Evolutionary conservation across 2,329 filamentous ascomycete species (phyloP).

Genomic region (Diaporthe humulicola): DNA sequence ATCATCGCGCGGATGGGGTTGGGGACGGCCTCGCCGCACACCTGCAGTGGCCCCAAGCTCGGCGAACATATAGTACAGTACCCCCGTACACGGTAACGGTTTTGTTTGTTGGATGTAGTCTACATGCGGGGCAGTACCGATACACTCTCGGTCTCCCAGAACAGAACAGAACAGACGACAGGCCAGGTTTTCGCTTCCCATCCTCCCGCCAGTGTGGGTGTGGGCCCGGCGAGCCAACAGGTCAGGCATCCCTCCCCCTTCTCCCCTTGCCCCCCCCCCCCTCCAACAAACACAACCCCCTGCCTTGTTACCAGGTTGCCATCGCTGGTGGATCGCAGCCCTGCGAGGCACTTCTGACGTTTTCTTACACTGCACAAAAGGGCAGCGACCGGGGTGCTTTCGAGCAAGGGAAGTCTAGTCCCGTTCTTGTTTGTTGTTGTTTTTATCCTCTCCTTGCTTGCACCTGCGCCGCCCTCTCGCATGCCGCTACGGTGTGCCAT

Average conservation of each 20-base stretch:
- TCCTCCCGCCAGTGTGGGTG: not conserved
- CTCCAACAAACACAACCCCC: too few species aligned
- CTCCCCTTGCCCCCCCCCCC: too few species aligned
- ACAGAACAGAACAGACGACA: too few species aligned
- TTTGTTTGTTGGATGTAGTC: not conserved
- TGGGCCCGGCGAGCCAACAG: slow-evolving; percentile 5
- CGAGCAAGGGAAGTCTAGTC: not conserved
- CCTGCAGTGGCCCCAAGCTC: not conserved
- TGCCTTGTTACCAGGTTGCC: not conserved
- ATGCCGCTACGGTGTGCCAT: slow-evolving; percentile 21
- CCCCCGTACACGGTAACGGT: not conserved
- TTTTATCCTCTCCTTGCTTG: not conserved
- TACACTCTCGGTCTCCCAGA: not conserved
- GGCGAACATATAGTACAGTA: not conserved
- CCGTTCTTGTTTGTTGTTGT: not conserved
- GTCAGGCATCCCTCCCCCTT: not conserved
- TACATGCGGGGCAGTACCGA: not conserved
- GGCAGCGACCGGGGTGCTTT: not conserved
- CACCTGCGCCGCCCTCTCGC: slow-evolving; percentile 7
- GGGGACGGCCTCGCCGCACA: slow-evolving; percentile 9
- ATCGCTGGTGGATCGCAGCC: slow-evolving; percentile 19
- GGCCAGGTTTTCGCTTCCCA: not conserved
- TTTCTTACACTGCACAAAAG: too few species aligned
- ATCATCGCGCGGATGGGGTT: not conserved
- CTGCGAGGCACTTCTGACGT: slow-evolving; percentile 28